phyloP scores from a whole-genome alignment of 441 rosid species.

The Metrosideros polymorpha region DNA sequence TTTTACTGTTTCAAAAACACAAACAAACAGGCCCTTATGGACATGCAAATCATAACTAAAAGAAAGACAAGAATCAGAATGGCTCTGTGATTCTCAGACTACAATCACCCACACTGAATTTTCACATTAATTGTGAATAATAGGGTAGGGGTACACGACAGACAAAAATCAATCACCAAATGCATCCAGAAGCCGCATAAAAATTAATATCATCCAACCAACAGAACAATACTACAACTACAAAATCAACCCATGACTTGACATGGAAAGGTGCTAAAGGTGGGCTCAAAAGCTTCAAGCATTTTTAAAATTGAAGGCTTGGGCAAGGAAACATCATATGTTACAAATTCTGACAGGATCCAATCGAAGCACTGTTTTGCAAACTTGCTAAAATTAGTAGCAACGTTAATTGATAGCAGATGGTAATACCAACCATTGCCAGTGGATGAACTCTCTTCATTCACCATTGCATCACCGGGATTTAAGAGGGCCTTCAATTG shows the following conservation, averaged over 20 bases:
- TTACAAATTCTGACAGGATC: not conserved
- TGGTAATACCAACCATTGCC: slow-evolving; percentile 38
- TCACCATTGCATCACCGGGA: slow-evolving; percentile 31
- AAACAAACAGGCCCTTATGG: not conserved
- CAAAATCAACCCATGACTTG: not conserved
- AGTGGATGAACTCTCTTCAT: slow-evolving; percentile 31
- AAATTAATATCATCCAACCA: not conserved
- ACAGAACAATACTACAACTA: not conserved
- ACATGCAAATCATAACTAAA: not conserved
- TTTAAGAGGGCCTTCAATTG: slow-evolving; percentile 52
- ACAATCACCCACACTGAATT: not conserved
- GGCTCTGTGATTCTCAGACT: not conserved
- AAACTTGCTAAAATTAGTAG: not conserved
- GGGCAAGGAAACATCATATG: not conserved
- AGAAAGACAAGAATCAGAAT: not conserved
- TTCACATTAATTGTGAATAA: not conserved
- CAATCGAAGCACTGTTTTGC: not conserved
- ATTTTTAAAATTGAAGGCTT: not conserved
- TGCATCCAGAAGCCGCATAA: not conserved
- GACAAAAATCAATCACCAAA: not conserved
- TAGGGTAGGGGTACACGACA: not conserved
- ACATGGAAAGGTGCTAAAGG: not conserved
- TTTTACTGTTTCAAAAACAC: not conserved
- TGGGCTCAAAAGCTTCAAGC: not conserved
- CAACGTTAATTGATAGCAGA: not conserved